Conservation (phyloP, 1,284 basidiomycete species). For the Xanthoconium separans region DNA sequence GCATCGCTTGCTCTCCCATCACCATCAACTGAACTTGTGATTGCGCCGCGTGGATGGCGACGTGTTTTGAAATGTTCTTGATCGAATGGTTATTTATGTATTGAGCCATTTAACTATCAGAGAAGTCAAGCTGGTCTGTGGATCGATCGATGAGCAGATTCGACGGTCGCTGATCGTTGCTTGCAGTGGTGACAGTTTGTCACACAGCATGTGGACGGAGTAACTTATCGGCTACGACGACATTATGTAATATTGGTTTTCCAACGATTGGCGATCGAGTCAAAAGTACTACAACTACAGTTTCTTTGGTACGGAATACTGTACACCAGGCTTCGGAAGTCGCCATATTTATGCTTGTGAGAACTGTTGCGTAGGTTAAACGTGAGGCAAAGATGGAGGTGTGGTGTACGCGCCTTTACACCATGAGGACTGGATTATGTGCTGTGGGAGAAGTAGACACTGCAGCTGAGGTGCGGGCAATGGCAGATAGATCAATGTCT, state of each 20-base stretch:
- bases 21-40: slow-evolving; percentile 8
- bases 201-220: too few relatives aligned
- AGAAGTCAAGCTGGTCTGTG: too few relatives aligned
- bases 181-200: too few relatives aligned
- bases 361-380: not conserved
- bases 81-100: not conserved
- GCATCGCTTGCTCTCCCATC: slow-evolving; percentile 13
- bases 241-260: too few relatives aligned
- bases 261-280: not conserved
- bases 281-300: slow-evolving; percentile 27
- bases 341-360: not conserved
- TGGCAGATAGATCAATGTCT: slow-evolving; percentile 71
- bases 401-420: slow-evolving; percentile 36
- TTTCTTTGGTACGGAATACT: slow-evolving; percentile 3
- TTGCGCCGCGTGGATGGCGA: not conserved
- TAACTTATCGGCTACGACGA: too few relatives aligned
- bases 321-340: slow-evolving; percentile 13
- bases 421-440: slow-evolving; percentile 36
- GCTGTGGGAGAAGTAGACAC: slow-evolving; percentile 63
- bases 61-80: not conserved
- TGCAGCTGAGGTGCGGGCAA: slow-evolving; percentile 79
- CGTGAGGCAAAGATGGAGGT: not conserved
- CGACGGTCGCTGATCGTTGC: too few relatives aligned
- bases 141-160: too few relatives aligned
- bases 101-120: too few relatives aligned